Conservation (phyloP, 2,329 filamentous ascomycete genomes). For the Trichoderma sp. region DNA sequence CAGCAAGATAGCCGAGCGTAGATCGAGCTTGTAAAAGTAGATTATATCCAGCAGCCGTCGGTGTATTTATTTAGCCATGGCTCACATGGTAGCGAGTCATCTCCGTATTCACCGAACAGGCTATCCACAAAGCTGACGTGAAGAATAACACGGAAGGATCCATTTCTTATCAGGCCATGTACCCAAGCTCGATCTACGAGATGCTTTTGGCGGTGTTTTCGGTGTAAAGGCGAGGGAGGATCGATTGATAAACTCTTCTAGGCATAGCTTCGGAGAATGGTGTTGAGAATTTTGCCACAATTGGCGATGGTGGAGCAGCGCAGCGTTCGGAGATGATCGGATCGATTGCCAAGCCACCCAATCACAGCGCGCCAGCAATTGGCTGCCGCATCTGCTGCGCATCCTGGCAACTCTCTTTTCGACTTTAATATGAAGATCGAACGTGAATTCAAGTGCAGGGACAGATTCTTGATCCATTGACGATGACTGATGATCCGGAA, state of each 20-base stretch:
- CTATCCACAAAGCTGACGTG: background rate
- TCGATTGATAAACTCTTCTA: background rate
- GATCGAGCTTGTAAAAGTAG: background rate
- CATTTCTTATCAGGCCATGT: background rate
- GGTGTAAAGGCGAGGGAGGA: background rate
- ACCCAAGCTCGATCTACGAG: slow-evolving; percentile 13
- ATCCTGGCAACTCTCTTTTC: background rate
- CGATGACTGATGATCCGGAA: slow-evolving; percentile 14
- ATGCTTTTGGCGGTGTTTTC: background rate
- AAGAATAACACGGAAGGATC: background rate
- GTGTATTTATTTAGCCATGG: background rate
- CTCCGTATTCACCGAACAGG: slow-evolving; percentile 6
- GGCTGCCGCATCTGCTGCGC: background rate
- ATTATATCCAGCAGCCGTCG: background rate
- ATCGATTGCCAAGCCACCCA: slow-evolving; percentile 9
- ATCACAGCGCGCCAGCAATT: background rate
- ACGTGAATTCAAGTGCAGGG: background rate
- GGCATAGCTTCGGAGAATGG: slow-evolving; percentile 11
- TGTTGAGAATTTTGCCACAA: background rate
- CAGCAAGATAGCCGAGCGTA: slow-evolving; percentile 8
- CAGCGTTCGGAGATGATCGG: slow-evolving; percentile 16
- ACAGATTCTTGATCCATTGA: background rate
- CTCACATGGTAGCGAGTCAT: background rate
- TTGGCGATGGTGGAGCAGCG: slow-evolving; percentile 6
- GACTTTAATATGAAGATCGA: slow-evolving; percentile 8